These are phyloP conservation scores for Candida germanica DNA, from an alignment of 805 yeast genomes.

Conservation along the genomic window DNA sequence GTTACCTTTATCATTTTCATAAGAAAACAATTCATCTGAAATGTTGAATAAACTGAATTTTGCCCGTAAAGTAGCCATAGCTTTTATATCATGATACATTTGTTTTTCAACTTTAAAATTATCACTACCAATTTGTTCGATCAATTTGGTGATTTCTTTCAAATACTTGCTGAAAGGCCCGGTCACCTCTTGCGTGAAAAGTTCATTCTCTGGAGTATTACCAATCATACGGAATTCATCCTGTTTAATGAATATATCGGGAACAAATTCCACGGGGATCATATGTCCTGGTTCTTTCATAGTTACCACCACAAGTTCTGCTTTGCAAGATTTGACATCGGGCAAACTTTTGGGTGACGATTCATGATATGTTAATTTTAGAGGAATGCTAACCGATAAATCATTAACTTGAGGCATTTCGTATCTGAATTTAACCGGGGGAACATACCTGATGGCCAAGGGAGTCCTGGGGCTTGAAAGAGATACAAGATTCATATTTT, in stretches of 20 bases:
- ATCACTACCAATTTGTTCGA: conserved; percentile 35
- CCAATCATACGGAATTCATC: conserved; percentile 25
- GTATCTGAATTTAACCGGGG: conserved; percentile 28
- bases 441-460: conserved; percentile 27
- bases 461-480: conserved; percentile 33
- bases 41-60: conserved; percentile 31
- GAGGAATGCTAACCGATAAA: conserved; percentile 23
- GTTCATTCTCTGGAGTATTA: conserved; percentile 22
- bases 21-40: neutral
- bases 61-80: conserved; percentile 31
- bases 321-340: conserved; percentile 29
- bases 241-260: conserved; percentile 37
- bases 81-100: conserved; percentile 34
- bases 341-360: conserved; percentile 19
- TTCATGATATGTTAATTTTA: conserved; percentile 25
- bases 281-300: conserved; percentile 31
- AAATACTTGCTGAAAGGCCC: conserved; percentile 24
- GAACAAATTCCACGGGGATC: conserved; percentile 40
- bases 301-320: conserved; percentile 37
- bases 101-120: conserved; percentile 31
- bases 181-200: conserved; percentile 33
- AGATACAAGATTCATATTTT: conserved; percentile 26
- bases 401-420: conserved; percentile 13
- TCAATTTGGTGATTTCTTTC: conserved; percentile 23
- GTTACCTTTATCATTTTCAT: conserved; percentile 4